Percentiles rank a stretch among this genome's conserved stretches.
phyloP scores from a whole-genome alignment of 306 rosid genomes.

The Gillenia trifoliata region DNA sequence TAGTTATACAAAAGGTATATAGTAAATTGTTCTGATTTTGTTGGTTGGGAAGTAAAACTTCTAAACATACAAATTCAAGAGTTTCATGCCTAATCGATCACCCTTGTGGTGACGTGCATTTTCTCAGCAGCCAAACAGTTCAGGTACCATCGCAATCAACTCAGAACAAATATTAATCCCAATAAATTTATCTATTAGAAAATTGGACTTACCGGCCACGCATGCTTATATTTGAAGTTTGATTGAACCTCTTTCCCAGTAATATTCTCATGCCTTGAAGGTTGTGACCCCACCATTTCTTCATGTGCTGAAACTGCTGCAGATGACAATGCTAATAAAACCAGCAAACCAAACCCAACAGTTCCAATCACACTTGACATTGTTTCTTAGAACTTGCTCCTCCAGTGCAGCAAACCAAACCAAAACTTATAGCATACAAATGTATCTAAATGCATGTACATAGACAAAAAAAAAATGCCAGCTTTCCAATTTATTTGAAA shows the following conservation, averaged over 20 bases:
- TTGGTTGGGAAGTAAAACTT: neutral
- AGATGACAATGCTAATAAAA: neutral
- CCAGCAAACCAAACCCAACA: neutral
- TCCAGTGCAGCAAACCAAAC: neutral
- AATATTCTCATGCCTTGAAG: neutral
- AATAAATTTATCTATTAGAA: too few species aligned
- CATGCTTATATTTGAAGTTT: constrained; percentile 38
- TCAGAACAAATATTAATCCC: too few species aligned
- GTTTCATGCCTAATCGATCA: neutral
- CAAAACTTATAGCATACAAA: neutral
- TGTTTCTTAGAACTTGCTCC: neutral
- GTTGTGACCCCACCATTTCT: neutral
- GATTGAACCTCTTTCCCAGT: neutral
- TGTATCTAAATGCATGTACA: neutral
- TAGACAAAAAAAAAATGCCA: too few species aligned
- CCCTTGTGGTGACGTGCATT: neutral
- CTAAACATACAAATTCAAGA: neutral
- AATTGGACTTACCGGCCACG: constrained; percentile 62
- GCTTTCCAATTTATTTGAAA: too few species aligned
- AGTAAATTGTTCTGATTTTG: too few species aligned
- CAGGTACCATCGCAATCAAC: neutral
- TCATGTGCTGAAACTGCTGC: neutral
- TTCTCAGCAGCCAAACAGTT: neutral
- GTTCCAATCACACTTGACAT: neutral
- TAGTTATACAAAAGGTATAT: neutral